Percentiles rank a stretch among this genome's conserved stretches.
phyloP scores from a whole-genome alignment of 352 stramenopile species.

The Thalassiosira mediterranea region DNA sequence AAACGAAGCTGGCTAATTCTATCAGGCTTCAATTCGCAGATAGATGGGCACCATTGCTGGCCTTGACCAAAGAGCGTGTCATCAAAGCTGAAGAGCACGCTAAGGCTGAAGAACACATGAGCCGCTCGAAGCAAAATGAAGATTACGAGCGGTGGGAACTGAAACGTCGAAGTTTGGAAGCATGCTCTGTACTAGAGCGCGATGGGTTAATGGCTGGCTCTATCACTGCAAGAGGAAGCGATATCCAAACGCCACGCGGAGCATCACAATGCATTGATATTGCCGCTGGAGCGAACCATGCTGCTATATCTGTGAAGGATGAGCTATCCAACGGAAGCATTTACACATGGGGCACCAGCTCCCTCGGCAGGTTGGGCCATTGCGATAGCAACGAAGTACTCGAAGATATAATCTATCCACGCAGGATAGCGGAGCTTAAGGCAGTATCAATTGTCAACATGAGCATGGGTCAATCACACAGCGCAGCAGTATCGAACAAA shows the following conservation, averaged over 20 bases:
- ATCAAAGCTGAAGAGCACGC: slow-evolving; percentile 49
- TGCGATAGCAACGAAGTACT: slow-evolving; percentile 59
- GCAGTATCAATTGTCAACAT: slow-evolving; percentile 48
- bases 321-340: slow-evolving; percentile 81
- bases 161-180: slow-evolving; percentile 4
- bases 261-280: slow-evolving; percentile 80
- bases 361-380: slow-evolving; percentile 87
- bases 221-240: slow-evolving; percentile 85
- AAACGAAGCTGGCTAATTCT: slow-evolving; percentile 55
- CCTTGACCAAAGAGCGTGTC: slow-evolving; percentile 42
- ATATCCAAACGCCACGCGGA: slow-evolving; percentile 53
- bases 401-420: slow-evolving; percentile 74
- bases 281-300: slow-evolving; percentile 86
- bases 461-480: slow-evolving; percentile 88
- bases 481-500: slow-evolving; percentile 84
- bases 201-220: slow-evolving; percentile 65
- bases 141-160: slow-evolving; percentile 49
- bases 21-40: slow-evolving; percentile 61
- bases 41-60: slow-evolving; percentile 61
- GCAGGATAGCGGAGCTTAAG: slow-evolving; percentile 49
- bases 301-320: slow-evolving; percentile 84
- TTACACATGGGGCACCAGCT: slow-evolving; percentile 91
- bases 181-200: slow-evolving; percentile 10
- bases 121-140: slow-evolving; percentile 33
- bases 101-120: slow-evolving; percentile 33